Percentiles rank a stretch among this genome's conserved stretches.
Evolutionary conservation across 306 rosid genomes (phyloP).

Genomic region (Benincasa hispida): DNA sequence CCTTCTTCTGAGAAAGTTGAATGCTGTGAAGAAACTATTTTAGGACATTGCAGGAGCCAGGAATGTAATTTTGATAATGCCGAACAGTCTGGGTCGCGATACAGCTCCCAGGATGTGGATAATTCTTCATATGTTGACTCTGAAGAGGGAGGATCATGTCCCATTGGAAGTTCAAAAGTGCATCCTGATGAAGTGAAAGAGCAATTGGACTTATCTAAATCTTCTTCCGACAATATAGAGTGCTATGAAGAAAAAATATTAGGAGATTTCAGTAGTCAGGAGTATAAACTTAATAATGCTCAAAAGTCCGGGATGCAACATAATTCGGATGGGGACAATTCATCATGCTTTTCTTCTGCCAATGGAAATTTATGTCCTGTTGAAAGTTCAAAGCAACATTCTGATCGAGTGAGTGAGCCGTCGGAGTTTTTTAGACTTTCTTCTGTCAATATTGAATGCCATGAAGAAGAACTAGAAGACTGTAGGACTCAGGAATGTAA

Average conservation of each 20-base stretch:
- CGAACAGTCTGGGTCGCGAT: constrained; percentile 18
- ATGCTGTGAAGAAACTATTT: not conserved
- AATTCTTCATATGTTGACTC: constrained; percentile 11
- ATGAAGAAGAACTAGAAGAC: not conserved
- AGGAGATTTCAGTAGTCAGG: constrained; percentile 26
- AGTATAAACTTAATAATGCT: constrained; percentile 35
- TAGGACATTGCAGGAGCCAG: constrained; percentile 29
- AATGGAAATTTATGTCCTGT: constrained; percentile 12
- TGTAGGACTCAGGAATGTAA: constrained; percentile 41
- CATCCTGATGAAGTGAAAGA: constrained; percentile 22
- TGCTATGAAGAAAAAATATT: not conserved
- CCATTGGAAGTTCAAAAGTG: constrained; percentile 1
- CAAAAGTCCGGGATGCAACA: constrained; percentile 21
- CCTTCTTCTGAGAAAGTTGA: constrained; percentile 26
- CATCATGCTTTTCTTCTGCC: constrained; percentile 12
- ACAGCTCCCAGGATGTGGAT: constrained; percentile 20
- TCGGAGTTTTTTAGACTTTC: constrained; percentile 20
- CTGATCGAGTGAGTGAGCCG: constrained; percentile 20
- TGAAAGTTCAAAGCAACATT: constrained; percentile 2
- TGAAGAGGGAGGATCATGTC: constrained; percentile 15
- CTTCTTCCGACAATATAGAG: constrained; percentile 28
- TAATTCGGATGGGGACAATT: constrained; percentile 22
- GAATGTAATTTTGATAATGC: constrained; percentile 43
- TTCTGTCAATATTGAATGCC: constrained; percentile 20
- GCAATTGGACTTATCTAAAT: constrained; percentile 10